These are phyloP conservation scores for Paramarasmius palmivorus DNA, from an alignment of 1,284 basidiomycete species.

Conservation along the genomic window DNA sequence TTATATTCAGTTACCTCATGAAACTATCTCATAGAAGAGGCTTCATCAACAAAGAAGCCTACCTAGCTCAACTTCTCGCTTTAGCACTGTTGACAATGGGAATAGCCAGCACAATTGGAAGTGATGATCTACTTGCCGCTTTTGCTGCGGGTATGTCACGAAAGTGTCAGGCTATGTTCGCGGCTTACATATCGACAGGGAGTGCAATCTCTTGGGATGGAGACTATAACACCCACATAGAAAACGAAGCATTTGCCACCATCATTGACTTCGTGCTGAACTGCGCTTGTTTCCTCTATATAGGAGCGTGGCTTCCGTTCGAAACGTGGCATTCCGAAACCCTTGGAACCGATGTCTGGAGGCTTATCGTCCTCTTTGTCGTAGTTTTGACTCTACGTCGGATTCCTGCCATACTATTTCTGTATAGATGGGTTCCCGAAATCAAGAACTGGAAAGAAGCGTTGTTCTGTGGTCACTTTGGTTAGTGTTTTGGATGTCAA, in stretches of 20 bases:
- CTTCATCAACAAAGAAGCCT: constrained; percentile 89
- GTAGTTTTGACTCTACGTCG: constrained; percentile 72
- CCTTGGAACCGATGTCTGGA: constrained; percentile 73
- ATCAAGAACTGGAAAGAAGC: constrained; percentile 80
- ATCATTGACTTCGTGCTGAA: constrained; percentile 88
- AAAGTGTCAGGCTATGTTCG: neutral
- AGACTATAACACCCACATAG: constrained; percentile 84
- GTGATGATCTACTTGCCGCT: constrained; percentile 86
- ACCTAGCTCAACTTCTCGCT: constrained; percentile 88
- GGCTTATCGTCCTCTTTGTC: constrained; percentile 69
- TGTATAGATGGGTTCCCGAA: constrained; percentile 86
- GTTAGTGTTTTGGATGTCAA: constrained; percentile 34
- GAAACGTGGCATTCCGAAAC: constrained; percentile 59
- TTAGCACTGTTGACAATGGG: constrained; percentile 82
- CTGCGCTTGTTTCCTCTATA: constrained; percentile 86
- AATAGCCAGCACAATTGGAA: constrained; percentile 75
- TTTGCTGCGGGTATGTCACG: constrained; percentile 79
- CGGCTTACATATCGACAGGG: constrained; percentile 39
- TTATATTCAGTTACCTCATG: constrained; percentile 79
- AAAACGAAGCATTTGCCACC: constrained; percentile 84
- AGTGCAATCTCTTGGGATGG: constrained; percentile 94
- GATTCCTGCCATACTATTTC: constrained; percentile 70
- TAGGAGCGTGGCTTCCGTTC: constrained; percentile 90
- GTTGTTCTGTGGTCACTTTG: constrained; percentile 86
- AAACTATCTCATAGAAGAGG: constrained; percentile 75